phyloP scores from a whole-genome alignment of 148 eudicot species.

The Silene latifolia region DNA sequence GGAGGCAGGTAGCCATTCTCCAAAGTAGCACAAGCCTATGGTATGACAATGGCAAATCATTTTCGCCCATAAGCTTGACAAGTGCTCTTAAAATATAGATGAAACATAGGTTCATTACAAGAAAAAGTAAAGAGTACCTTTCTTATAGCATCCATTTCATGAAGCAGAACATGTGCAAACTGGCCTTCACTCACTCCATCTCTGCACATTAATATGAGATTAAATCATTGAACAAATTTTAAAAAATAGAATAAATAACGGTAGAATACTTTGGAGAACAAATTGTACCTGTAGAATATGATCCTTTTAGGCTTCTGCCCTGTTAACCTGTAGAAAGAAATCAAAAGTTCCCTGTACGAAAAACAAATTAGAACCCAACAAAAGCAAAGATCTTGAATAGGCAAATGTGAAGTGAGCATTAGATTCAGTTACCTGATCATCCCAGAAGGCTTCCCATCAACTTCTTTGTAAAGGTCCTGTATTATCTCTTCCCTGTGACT shows the following conservation, averaged over 20 bases:
- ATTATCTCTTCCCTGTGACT: conserved; percentile 63
- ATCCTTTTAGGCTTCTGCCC: conserved; percentile 48
- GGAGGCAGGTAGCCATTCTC: conserved; percentile 55
- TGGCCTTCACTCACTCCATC: conserved; percentile 97
- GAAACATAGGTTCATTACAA: not conserved
- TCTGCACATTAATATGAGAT: conserved; percentile 30
- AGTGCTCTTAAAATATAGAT: not conserved
- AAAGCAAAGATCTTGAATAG: not conserved
- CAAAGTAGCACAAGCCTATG: conserved; percentile 68
- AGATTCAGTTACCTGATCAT: conserved; percentile 54
- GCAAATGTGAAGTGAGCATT: not conserved
- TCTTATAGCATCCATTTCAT: conserved; percentile 79
- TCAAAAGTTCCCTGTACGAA: conserved; percentile 51
- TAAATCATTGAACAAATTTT: not conserved
- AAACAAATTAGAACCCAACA: not conserved
- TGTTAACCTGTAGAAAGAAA: conserved; percentile 35
- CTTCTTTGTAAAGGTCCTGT: conserved; percentile 46
- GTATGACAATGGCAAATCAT: not conserved
- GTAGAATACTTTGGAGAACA: too few species aligned
- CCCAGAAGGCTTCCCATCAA: conserved; percentile 41
- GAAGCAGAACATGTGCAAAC: conserved; percentile 56
- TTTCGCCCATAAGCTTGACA: too few species aligned
- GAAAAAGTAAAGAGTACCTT: conserved; percentile 37
- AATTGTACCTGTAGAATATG: conserved; percentile 64
- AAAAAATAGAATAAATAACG: not conserved